These are phyloP conservation scores for Malassezia yamatoensis DNA, from an alignment of 1,284 basidiomycete genomes.

Conservation along the genomic window DNA sequence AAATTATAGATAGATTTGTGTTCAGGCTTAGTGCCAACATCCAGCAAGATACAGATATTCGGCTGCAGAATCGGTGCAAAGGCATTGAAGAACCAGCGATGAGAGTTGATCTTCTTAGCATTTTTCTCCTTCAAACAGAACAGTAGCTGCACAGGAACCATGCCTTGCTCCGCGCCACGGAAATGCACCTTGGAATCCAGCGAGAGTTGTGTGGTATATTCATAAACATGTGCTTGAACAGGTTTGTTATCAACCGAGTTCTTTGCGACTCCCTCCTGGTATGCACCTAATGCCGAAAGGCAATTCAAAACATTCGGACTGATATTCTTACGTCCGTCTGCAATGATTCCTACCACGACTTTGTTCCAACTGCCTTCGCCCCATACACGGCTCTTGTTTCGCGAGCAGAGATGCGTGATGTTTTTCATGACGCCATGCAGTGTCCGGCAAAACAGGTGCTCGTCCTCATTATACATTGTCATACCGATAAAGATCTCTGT, in stretches of 20 bases:
- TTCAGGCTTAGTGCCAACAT: constrained; percentile 88
- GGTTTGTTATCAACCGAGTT: constrained; percentile 73
- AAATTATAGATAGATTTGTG: constrained; percentile 89
- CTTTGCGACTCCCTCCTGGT: constrained; percentile 86
- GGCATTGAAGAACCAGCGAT: constrained; percentile 48
- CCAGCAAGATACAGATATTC: constrained; percentile 85
- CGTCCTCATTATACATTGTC: constrained; percentile 45
- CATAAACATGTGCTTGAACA: constrained; percentile 85
- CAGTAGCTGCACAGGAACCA: constrained; percentile 75
- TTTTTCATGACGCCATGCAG: constrained; percentile 47
- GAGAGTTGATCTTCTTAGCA: constrained; percentile 43
- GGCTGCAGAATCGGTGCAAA: constrained; percentile 52
- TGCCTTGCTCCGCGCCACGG: constrained; percentile 64
- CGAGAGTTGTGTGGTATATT: constrained; percentile 59
- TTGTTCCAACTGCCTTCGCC: constrained; percentile 59
- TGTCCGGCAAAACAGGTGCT: constrained; percentile 37
- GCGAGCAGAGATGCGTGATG: constrained; percentile 60
- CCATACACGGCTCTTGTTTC: constrained; percentile 74
- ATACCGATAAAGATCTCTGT: constrained; percentile 45
- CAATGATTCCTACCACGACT: constrained; percentile 59
- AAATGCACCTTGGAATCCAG: constrained; percentile 71
- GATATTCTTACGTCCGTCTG: constrained; percentile 82
- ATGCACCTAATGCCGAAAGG: constrained; percentile 65
- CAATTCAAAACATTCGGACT: constrained; percentile 93
- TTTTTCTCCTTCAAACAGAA: constrained; percentile 92